These are phyloP conservation scores for Lasiodiplodia citricola DNA, from an alignment of 2,329 filamentous ascomycete genomes.

Conservation along the genomic window DNA sequence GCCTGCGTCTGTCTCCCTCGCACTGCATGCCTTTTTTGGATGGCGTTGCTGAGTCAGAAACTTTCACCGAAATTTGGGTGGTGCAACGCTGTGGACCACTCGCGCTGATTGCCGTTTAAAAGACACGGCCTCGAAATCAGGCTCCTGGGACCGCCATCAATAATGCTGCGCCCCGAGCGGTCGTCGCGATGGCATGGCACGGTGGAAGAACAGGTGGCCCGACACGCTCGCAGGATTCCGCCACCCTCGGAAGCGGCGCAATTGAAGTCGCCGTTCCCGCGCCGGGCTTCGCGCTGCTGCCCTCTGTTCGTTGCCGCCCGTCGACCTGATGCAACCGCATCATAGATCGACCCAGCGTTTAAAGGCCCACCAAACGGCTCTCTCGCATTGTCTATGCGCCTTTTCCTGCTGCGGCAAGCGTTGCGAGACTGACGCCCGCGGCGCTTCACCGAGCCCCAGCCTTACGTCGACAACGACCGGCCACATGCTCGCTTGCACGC, in stretches of 20 bases:
- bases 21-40: neutral
- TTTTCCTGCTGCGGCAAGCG: neutral
- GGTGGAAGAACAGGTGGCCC: slow-evolving; percentile 10
- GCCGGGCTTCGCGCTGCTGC: slow-evolving; percentile 1
- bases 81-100: neutral
- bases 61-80: neutral
- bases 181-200: neutral
- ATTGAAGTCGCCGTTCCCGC: neutral
- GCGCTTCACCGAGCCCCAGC: slow-evolving; percentile 1
- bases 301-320: neutral
- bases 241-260: neutral
- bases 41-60: neutral
- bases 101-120: neutral
- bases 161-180: neutral
- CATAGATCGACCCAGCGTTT: neutral
- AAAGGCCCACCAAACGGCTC: slow-evolving; percentile 2
- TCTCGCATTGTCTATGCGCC: neutral
- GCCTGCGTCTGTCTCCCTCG: neutral
- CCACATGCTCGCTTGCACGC: neutral
- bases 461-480: neutral
- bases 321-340: neutral
- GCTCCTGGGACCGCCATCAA: neutral
- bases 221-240: neutral
- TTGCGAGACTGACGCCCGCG: slow-evolving; percentile 11
- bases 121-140: neutral